Conservation (phyloP, 257 asterid species). For the Thymus quinquecostatus region DNA sequence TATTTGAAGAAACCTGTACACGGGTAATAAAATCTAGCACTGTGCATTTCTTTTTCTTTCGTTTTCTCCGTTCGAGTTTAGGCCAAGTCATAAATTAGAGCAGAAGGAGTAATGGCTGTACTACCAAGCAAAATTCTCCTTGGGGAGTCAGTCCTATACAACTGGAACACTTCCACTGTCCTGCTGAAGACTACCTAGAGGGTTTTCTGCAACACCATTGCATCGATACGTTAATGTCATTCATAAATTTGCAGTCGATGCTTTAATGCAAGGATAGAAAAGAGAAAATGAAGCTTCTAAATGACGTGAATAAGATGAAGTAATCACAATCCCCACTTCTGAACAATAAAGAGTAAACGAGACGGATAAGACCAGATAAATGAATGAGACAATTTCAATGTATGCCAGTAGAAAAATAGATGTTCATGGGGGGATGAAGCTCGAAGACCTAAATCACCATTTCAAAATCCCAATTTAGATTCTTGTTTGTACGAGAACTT, state of each 20-base stretch:
- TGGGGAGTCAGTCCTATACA: slow-evolving; percentile 43
- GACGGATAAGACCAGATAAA: neutral
- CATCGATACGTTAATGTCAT: neutral
- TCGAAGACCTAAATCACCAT: neutral
- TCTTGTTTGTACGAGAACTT: neutral
- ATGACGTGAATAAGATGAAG: slow-evolving; percentile 14
- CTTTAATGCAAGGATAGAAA: neutral
- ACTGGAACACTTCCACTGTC: slow-evolving; percentile 47
- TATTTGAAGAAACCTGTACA: slow-evolving; percentile 32
- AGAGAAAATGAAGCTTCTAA: slow-evolving; percentile 1
- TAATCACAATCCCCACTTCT: neutral
- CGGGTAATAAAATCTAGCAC: slow-evolving; percentile 27
- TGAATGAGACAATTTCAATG: neutral
- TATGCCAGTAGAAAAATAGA: neutral
- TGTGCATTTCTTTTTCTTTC: neutral
- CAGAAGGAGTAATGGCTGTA: slow-evolving; percentile 32
- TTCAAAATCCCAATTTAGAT: neutral
- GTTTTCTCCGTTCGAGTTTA: slow-evolving; percentile 13
- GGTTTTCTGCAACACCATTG: slow-evolving; percentile 40
- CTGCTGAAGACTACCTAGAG: slow-evolving; percentile 46
- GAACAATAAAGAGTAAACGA: slow-evolving; percentile 20
- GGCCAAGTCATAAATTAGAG: slow-evolving; percentile 35
- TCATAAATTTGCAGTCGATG: neutral
- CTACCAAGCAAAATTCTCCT: slow-evolving; percentile 44
- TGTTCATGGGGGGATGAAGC: slow-evolving; percentile 6